phyloP scores from a whole-genome alignment of 176 grass and related monocot species.

The Poa annua region DNA sequence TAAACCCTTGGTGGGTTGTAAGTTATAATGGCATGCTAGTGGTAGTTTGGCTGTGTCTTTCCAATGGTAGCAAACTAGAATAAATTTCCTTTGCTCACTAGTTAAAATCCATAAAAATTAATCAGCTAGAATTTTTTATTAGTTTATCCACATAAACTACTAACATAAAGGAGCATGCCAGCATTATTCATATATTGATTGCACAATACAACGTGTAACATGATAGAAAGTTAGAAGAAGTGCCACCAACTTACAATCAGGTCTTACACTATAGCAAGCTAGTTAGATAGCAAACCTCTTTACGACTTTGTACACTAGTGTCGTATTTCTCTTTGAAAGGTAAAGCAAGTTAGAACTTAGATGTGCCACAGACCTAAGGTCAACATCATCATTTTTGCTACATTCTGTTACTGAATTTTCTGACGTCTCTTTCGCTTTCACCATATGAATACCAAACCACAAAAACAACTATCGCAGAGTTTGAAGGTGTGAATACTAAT shows the following conservation, averaged over 20 bases:
- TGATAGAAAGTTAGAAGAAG: background rate
- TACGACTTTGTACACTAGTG: background rate
- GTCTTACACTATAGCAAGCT: background rate
- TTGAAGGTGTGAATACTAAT: background rate
- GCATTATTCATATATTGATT: background rate
- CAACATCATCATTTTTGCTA: background rate
- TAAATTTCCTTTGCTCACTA: background rate
- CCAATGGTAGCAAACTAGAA: background rate
- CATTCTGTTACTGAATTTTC: background rate
- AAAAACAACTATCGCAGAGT: background rate
- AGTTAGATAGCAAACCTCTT: background rate
- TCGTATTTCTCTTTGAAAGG: background rate
- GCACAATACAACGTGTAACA: background rate
- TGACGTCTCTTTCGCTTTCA: background rate
- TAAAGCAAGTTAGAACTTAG: background rate
- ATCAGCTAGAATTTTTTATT: background rate
- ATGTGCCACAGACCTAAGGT: background rate
- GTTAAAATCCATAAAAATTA: background rate
- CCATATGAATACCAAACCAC: background rate
- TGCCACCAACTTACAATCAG: background rate
- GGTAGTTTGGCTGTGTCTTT: background rate
- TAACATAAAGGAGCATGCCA: background rate
- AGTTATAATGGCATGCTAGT: background rate
- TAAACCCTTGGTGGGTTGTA: background rate
- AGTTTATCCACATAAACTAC: background rate